Conservation (phyloP, 441 rosid species). For the Gossypium davidsonii region DNA sequence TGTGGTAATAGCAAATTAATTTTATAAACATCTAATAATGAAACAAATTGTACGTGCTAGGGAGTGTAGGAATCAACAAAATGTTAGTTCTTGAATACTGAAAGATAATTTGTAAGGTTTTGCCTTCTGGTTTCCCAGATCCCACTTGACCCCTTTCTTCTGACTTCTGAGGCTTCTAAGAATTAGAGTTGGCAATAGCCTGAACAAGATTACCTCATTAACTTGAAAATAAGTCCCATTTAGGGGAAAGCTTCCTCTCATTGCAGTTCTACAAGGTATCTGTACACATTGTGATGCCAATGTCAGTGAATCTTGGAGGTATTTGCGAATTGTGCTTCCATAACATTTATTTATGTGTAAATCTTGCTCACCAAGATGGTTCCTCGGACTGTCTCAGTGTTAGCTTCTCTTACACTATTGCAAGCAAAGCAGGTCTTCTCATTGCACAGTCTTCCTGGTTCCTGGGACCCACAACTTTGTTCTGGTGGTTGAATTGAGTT, state of each 20-base stretch:
- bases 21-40: slow-evolving; percentile 11
- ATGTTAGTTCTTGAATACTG: background rate
- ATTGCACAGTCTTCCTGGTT: slow-evolving; percentile 46
- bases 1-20: slow-evolving; percentile 19
- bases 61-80: background rate
- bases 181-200: slow-evolving; percentile 3
- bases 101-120: background rate
- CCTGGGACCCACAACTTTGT: slow-evolving; percentile 43
- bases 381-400: slow-evolving; percentile 73
- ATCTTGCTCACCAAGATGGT: slow-evolving; percentile 67
- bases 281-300: slow-evolving; percentile 27
- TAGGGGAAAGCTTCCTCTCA: slow-evolving; percentile 93
- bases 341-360: background rate
- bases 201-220: slow-evolving; percentile 55
- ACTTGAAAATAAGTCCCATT: slow-evolving; percentile 97
- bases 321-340: slow-evolving; percentile 7
- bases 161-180: background rate
- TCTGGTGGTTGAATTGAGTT: slow-evolving; percentile 55
- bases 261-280: slow-evolving; percentile 97
- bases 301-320: slow-evolving; percentile 20
- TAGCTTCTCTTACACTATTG: slow-evolving; percentile 61
- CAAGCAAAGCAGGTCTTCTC: slow-evolving; percentile 70
- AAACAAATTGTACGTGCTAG: slow-evolving; percentile 1
- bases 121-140: background rate
- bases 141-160: background rate